phyloP scores from a whole-genome alignment of 78 protist species.

The Corallochytrium limacisporum region DNA sequence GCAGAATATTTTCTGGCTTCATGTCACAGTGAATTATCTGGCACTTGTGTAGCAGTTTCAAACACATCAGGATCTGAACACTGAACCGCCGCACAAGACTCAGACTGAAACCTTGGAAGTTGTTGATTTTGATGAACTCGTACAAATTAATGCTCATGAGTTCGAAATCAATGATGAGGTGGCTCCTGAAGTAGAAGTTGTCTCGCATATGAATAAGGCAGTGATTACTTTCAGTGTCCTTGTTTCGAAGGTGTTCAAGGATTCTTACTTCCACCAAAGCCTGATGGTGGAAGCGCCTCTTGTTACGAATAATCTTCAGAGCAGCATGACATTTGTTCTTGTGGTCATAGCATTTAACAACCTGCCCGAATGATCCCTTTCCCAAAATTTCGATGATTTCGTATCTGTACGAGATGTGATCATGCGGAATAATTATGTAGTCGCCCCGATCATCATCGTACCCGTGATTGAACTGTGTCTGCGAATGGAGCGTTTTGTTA shows the following conservation, averaged over 20 bases:
- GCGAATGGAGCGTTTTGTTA: neutral
- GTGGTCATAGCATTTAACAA: conserved; percentile 43
- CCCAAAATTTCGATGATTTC: conserved; percentile 63
- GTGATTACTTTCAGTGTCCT: neutral
- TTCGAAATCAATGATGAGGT: conserved; percentile 73
- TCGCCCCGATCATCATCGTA: conserved; percentile 82
- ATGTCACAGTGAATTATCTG: conserved; percentile 91
- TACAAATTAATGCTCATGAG: conserved; percentile 55
- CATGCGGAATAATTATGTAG: conserved; percentile 51
- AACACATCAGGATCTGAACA: conserved; percentile 64
- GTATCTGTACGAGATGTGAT: conserved; percentile 75
- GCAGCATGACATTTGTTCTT: conserved; percentile 46
- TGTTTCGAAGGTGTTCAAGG: conserved; percentile 45
- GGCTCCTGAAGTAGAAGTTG: conserved; percentile 59
- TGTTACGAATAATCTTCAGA: conserved; percentile 81
- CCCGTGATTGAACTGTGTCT: conserved; percentile 4
- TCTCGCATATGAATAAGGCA: conserved; percentile 30
- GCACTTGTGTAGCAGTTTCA: conserved; percentile 39
- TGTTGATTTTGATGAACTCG: conserved; percentile 63
- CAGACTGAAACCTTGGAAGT: conserved; percentile 44
- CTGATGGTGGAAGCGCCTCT: conserved; percentile 80
- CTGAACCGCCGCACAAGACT: conserved; percentile 38
- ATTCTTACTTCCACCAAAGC: conserved; percentile 83
- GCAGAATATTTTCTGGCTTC: conserved; percentile 92
- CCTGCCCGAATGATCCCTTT: conserved; percentile 83